phyloP scores from a whole-genome alignment of 495 filamentous ascomycete genomes.

The Pseudevernia furfuracea region DNA sequence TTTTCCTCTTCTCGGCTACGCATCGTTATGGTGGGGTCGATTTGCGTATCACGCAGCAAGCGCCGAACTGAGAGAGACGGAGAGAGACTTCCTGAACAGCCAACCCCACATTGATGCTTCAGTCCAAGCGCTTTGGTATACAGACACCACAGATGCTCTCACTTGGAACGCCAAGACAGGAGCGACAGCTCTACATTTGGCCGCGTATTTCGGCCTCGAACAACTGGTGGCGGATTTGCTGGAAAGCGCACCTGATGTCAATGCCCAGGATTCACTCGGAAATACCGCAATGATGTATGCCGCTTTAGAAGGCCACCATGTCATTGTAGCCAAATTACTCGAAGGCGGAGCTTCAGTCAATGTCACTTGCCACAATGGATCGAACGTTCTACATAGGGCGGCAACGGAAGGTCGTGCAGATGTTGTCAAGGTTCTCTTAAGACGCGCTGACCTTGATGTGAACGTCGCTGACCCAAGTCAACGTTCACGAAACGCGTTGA shows the following conservation, averaged over 20 bases:
- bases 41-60: slow-evolving; percentile 22
- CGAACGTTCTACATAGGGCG: slow-evolving; percentile 15
- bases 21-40: slow-evolving; percentile 31
- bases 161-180: slow-evolving; percentile 20
- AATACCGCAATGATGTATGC: slow-evolving; percentile 28
- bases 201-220: slow-evolving; percentile 23
- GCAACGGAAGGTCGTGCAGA: slow-evolving; percentile 3
- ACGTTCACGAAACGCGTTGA: slow-evolving; percentile 13
- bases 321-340: slow-evolving; percentile 20
- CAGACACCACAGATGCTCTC: slow-evolving; percentile 15
- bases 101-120: slow-evolving; percentile 14
- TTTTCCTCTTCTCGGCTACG: slow-evolving; percentile 30
- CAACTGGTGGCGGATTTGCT: slow-evolving; percentile 14
- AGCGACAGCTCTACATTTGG: slow-evolving; percentile 18
- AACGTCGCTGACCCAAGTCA: slow-evolving; percentile 11
- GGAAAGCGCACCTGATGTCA: background rate
- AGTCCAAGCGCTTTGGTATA: slow-evolving; percentile 24
- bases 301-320: slow-evolving; percentile 21
- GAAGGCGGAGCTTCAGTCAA: slow-evolving; percentile 12
- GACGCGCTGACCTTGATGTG: slow-evolving; percentile 11
- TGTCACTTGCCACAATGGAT: slow-evolving; percentile 4
- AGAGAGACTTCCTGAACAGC: slow-evolving; percentile 18
- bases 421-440: slow-evolving; percentile 10
- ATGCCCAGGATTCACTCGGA: slow-evolving; percentile 20
- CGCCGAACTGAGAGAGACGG: slow-evolving; percentile 11